Conservation (phyloP, 2,329 filamentous ascomycete species). For the Hirsutella rhossiliensis region DNA sequence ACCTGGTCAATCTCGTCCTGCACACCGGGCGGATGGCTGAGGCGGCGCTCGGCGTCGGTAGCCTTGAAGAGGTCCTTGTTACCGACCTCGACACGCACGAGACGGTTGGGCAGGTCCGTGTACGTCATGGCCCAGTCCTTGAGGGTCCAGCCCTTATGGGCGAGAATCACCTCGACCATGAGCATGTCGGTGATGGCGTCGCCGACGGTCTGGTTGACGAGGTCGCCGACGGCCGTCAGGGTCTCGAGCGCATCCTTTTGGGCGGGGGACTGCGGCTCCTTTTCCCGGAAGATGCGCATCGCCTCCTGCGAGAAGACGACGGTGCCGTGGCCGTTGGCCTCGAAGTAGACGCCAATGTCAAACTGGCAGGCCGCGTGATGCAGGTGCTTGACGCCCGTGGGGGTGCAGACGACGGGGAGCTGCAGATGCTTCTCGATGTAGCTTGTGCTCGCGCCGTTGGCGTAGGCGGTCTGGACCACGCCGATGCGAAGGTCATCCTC, state of each 20-base stretch:
- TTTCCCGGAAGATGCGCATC: slow-evolving; percentile 63
- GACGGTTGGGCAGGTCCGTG: slow-evolving; percentile 83
- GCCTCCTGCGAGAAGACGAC: slow-evolving; percentile 86
- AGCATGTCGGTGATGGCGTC: slow-evolving; percentile 94
- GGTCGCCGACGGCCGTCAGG: slow-evolving; percentile 68
- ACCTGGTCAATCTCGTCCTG: slow-evolving; percentile 79
- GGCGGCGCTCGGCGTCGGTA: slow-evolving; percentile 80
- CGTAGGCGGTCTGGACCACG: slow-evolving; percentile 94
- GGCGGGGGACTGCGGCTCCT: slow-evolving; percentile 78
- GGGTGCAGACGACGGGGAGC: slow-evolving; percentile 83
- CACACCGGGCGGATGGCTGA: slow-evolving; percentile 65
- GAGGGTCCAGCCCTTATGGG: slow-evolving; percentile 84
- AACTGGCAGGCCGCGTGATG: slow-evolving; percentile 94
- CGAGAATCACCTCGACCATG: slow-evolving; percentile 88
- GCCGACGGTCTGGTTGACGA: slow-evolving; percentile 97
- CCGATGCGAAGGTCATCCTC: slow-evolving; percentile 76
- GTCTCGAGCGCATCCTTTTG: slow-evolving; percentile 84
- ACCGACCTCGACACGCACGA: slow-evolving; percentile 83
- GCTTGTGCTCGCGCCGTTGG: slow-evolving; percentile 87
- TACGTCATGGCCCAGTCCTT: slow-evolving; percentile 91
- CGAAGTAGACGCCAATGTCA: slow-evolving; percentile 95
- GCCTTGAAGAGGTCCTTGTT: slow-evolving; percentile 86
- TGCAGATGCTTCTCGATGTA: slow-evolving; percentile 83
- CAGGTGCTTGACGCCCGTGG: slow-evolving; percentile 93
- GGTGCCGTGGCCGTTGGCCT: slow-evolving; percentile 96